Percentiles rank a stretch among this genome's conserved stretches.
These are phyloP conservation scores for Suillus clintonianus DNA, from an alignment of 768 basidiomycete genomes.

Conservation along the genomic window DNA sequence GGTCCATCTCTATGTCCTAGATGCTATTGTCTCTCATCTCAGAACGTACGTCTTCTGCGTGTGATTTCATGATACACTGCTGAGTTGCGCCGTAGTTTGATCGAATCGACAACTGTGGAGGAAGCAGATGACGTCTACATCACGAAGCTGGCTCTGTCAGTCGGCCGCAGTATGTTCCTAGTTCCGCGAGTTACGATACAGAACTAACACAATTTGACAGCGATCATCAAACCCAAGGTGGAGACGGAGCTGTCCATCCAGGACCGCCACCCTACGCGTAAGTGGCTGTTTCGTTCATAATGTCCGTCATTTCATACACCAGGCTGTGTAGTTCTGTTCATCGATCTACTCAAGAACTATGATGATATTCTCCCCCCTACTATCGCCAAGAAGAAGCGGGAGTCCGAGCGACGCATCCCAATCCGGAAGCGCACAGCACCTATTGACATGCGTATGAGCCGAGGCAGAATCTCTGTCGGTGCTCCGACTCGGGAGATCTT, in stretches of 20 bases:
- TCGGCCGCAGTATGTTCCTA: conserved; percentile 74
- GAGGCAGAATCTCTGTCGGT: conserved; percentile 72
- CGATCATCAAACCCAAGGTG: conserved; percentile 76
- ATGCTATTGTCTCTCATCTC: conserved; percentile 76
- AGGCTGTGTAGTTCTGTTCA: conserved; percentile 63
- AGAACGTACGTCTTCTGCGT: conserved; percentile 50
- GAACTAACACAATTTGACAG: conserved; percentile 37
- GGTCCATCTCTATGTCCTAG: conserved; percentile 79
- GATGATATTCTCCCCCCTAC: conserved; percentile 75
- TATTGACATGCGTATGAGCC: conserved; percentile 85
- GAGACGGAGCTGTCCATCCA: conserved; percentile 89
- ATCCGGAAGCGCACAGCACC: conserved; percentile 84
- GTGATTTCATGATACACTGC: conserved; percentile 2
- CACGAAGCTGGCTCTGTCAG: conserved; percentile 82
- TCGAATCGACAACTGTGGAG: conserved; percentile 65
- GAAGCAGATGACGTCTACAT: conserved; percentile 81
- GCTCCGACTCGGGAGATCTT: conserved; percentile 71
- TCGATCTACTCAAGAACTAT: conserved; percentile 82
- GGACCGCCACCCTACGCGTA: conserved; percentile 83
- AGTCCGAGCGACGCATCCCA: conserved; percentile 84
- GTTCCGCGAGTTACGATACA: neutral
- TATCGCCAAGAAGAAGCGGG: conserved; percentile 82
- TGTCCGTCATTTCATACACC: neutral
- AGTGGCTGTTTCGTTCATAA: conserved; percentile 22
- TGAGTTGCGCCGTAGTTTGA: conserved; percentile 48